Evolutionary conservation across 768 basidiomycete genomes (phyloP).

Genomic region (Leccinum rimulosum): DNA sequence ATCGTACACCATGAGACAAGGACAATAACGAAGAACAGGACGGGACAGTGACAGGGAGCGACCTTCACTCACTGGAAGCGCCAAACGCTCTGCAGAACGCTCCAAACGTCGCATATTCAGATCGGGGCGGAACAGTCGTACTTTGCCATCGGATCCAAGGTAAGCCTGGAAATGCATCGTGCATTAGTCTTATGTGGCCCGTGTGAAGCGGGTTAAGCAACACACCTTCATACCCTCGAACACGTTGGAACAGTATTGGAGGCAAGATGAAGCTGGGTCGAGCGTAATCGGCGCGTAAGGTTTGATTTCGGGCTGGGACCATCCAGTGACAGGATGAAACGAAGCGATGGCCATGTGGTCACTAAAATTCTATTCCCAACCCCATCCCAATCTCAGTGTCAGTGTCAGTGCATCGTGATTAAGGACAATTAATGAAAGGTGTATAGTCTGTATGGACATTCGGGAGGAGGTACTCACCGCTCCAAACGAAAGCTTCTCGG

Average conservation of each 20-base stretch:
- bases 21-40: neutral
- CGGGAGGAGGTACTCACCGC: slow-evolving; percentile 37
- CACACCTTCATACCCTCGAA: slow-evolving; percentile 71
- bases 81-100: slow-evolving; percentile 65
- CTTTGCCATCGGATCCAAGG: slow-evolving; percentile 64
- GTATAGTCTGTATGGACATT: neutral
- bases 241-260: slow-evolving; percentile 60
- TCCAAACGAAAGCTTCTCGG: slow-evolving; percentile 54
- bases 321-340: slow-evolving; percentile 63
- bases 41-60: neutral
- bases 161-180: slow-evolving; percentile 49
- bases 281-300: slow-evolving; percentile 61
- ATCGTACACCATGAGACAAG: too few species aligned
- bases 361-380: slow-evolving; percentile 18
- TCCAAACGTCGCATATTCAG: slow-evolving; percentile 83
- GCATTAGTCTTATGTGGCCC: neutral
- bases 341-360: slow-evolving; percentile 77
- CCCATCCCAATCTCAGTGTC: neutral
- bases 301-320: slow-evolving; percentile 71
- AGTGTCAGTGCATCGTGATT: neutral
- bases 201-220: neutral
- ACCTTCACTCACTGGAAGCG: slow-evolving; percentile 55
- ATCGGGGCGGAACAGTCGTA: slow-evolving; percentile 79
- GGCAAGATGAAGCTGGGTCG: slow-evolving; percentile 52
- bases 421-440: neutral